Percentiles rank a stretch among this genome's conserved stretches.
Conservation (phyloP, 2,329 filamentous ascomycete genomes). For the Penicillium sp. region DNA sequence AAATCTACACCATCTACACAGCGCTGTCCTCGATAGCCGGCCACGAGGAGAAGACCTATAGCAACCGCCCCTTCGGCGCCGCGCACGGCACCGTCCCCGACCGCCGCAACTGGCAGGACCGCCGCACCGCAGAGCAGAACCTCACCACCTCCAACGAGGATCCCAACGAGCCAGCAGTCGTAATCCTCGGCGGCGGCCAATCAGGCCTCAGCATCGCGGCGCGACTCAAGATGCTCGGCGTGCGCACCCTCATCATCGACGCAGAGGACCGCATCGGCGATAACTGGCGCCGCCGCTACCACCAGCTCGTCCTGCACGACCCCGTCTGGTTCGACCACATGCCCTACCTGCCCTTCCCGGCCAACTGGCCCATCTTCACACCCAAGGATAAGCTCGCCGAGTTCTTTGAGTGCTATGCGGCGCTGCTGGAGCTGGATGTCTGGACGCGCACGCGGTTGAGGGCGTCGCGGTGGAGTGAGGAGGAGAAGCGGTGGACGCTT, state of each 20-base stretch:
- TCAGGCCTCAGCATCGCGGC: slow-evolving; percentile 63
- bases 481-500: slow-evolving; percentile 59
- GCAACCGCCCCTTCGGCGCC: slow-evolving; percentile 60
- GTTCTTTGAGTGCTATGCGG: slow-evolving; percentile 70
- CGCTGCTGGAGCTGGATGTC: slow-evolving; percentile 69
- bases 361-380: slow-evolving; percentile 71
- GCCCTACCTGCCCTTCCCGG: slow-evolving; percentile 68
- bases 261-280: slow-evolving; percentile 63
- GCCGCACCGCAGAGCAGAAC: slow-evolving; percentile 53
- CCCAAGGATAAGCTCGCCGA: slow-evolving; percentile 74
- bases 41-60: slow-evolving; percentile 56
- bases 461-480: slow-evolving; percentile 57
- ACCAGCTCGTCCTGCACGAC: slow-evolving; percentile 71
- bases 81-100: slow-evolving; percentile 58
- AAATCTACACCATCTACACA: slow-evolving; percentile 68
- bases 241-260: slow-evolving; percentile 64
- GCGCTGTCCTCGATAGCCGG: slow-evolving; percentile 60
- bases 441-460: slow-evolving; percentile 63
- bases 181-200: slow-evolving; percentile 70
- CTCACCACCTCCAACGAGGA: slow-evolving; percentile 50
- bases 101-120: slow-evolving; percentile 66
- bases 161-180: slow-evolving; percentile 60
- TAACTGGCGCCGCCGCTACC: slow-evolving; percentile 68
- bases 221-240: slow-evolving; percentile 63
- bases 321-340: slow-evolving; percentile 63